phyloP scores from a whole-genome alignment of 306 rosid species.

The Dalbergia oliveri region DNA sequence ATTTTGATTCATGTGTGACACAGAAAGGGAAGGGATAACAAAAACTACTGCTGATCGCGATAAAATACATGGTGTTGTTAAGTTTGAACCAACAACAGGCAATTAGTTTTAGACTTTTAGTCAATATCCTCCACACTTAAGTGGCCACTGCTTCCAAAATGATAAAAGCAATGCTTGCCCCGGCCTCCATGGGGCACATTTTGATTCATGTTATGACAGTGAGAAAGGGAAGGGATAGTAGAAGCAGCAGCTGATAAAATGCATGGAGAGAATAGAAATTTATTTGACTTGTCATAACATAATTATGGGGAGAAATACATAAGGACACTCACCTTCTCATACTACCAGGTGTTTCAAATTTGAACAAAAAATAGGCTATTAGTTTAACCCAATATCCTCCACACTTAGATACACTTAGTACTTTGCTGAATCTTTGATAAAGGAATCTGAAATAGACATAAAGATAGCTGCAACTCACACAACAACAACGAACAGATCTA shows the following conservation, averaged over 20 bases:
- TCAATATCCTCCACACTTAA: no score
- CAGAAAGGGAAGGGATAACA: no score
- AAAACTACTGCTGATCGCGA: no score
- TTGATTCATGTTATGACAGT: constrained; percentile 73
- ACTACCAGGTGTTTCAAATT: constrained; percentile 69
- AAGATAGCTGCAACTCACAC: constrained; percentile 80
- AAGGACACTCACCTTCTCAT: constrained; percentile 5
- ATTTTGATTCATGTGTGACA: no score
- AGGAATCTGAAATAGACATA: constrained; percentile 74
- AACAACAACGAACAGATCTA: no score
- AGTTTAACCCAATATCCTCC: constrained; percentile 63
- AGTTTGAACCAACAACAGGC: no score
- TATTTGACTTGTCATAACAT: neutral
- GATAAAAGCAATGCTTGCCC: constrained; percentile 69
- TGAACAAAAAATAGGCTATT: constrained; percentile 71
- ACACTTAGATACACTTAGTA: constrained; percentile 72
- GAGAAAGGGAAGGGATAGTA: constrained; percentile 89
- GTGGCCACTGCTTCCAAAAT: constrained; percentile 61
- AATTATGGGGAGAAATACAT: constrained; percentile 6
- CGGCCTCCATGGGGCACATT: constrained; percentile 58
- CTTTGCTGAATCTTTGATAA: constrained; percentile 76
- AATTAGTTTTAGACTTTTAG: no score
- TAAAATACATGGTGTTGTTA: no score
- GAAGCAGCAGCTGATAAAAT: constrained; percentile 78
- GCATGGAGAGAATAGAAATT: constrained; percentile 63